Percentiles rank a stretch among this genome's conserved stretches.
Conservation (phyloP, 2,329 filamentous ascomycete genomes). For the Chalara sp. region DNA sequence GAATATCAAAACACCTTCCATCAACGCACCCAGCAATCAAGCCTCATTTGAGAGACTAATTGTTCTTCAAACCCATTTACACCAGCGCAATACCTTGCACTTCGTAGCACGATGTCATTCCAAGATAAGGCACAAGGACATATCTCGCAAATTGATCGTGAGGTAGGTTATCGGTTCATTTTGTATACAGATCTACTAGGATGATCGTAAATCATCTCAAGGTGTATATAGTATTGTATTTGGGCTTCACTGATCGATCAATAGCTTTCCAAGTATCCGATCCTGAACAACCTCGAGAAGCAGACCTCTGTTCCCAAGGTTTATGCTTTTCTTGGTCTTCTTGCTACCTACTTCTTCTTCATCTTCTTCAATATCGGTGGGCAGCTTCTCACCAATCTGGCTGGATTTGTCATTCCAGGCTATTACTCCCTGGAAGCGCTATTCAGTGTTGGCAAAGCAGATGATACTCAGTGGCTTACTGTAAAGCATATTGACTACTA, state of each 20-base stretch:
- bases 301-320: slow-evolving; percentile 78
- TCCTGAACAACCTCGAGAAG: slow-evolving; percentile 80
- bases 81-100: slow-evolving; percentile 24
- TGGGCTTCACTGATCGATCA: slow-evolving; percentile 2
- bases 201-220: no score
- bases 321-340: slow-evolving; percentile 72
- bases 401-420: slow-evolving; percentile 73
- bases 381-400: slow-evolving; percentile 80
- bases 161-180: slow-evolving; percentile 48
- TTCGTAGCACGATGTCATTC: slow-evolving; percentile 60
- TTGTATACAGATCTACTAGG: not conserved
- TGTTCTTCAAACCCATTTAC: not conserved
- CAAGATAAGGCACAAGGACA: slow-evolving; percentile 74
- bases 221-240: not conserved
- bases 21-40: no score
- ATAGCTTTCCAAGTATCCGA: slow-evolving; percentile 79
- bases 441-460: slow-evolving; percentile 63
- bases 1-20: no score
- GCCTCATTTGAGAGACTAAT: no score
- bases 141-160: slow-evolving; percentile 73
- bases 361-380: slow-evolving; percentile 90
- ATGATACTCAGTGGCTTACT: slow-evolving; percentile 77
- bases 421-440: slow-evolving; percentile 80
- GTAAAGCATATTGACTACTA: slow-evolving; percentile 38
- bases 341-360: slow-evolving; percentile 79